Evolutionary conservation across 371 early-diverging fungal genomes (phyloP), one percentile per base, ranked within the genome.

Genomic region (Mucor mucedo): DNA sequence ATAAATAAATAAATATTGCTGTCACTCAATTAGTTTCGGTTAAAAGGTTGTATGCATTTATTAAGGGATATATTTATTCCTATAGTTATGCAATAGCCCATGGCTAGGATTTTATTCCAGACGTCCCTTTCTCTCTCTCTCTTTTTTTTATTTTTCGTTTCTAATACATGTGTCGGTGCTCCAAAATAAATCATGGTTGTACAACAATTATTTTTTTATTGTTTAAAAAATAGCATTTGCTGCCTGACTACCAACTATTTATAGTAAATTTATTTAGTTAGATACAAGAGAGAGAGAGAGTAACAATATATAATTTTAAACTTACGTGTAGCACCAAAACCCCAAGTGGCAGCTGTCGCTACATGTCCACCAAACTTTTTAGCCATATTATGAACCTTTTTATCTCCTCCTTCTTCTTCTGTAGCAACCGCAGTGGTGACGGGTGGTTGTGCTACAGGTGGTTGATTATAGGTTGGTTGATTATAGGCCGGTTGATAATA

Each of bases 321-420:
- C 75, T 73, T 75, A 79, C 80, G 40, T 48, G 81, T 76, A 21
- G 73, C 78, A 61, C 78, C 81, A 60, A 80, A 76, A 35, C 81
- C 81, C 71, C 72, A 80, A 11, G 69, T 69, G n/a, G 81, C 81
- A 10, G 78, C 81, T 33, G 63, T 66, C 30, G 63, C 79, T 27
- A 75, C 82, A 30, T 75, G 62, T 5, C 69, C 66, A 9, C 77
- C 79, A 54, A 81, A 77, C 47, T 78, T 75, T 62, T 77, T 78
- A 32, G 73, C 76, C 67, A 78, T 71, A 16, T 48, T 73, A 5
- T 63, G 49, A 1, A 76, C 75, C 38, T 78, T 78, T 39, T 58
- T 62, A 33, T 73, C 69, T 9, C 64, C 60, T 9, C 58, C 63
- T n/a, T 65, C 57, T 16, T 66, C 67, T 39, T 59, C 64, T 13